phyloP scores from a whole-genome alignment of 2,329 filamentous ascomycete genomes.

The Stagonosporopsis vannaccii region DNA sequence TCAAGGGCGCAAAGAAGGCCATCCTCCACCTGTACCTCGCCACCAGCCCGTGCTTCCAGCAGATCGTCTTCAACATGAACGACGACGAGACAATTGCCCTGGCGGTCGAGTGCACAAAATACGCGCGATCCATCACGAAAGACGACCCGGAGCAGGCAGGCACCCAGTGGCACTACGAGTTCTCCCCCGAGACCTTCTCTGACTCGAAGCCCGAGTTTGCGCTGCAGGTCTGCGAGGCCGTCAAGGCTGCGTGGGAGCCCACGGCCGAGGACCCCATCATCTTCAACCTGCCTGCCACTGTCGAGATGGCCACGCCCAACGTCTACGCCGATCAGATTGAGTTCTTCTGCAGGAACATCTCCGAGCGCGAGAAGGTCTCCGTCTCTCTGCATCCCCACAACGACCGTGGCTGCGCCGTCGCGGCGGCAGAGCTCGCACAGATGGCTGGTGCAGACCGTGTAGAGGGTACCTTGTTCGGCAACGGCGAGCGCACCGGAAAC shows the following conservation, averaged over 20 bases:
- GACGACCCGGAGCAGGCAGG: slow-evolving; percentile 65
- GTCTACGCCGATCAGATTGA: slow-evolving; percentile 96
- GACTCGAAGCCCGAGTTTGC: slow-evolving; percentile 87
- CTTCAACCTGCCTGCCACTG: slow-evolving; percentile 95
- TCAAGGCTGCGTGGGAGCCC: slow-evolving; percentile 92
- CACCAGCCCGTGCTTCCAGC: slow-evolving; percentile 93
- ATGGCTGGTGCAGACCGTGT: slow-evolving; percentile 97
- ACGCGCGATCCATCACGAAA: slow-evolving; percentile 90
- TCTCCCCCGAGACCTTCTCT: slow-evolving; percentile 88
- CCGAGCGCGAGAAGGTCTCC: slow-evolving; percentile 83
- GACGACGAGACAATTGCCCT: slow-evolving; percentile 82
- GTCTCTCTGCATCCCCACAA: slow-evolving; percentile 95
- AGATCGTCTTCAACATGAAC: slow-evolving; percentile 86
- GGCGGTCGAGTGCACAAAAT: slow-evolving; percentile 84
- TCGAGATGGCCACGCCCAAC: slow-evolving; percentile 94
- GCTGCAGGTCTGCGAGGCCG: slow-evolving; percentile 84
- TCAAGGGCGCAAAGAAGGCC: slow-evolving; percentile 89
- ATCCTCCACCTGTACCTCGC: slow-evolving; percentile 96
- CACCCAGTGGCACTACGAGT: slow-evolving; percentile 80
- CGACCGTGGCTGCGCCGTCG: slow-evolving; percentile 87
- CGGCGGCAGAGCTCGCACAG: slow-evolving; percentile 89
- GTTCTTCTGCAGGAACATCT: slow-evolving; percentile 88
- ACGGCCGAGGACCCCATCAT: slow-evolving; percentile 82
- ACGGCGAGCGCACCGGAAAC: slow-evolving; percentile 94
- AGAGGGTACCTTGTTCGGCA: slow-evolving; percentile 92